Conservation (phyloP, 106 monocot species). For the Acorus calamus region DNA sequence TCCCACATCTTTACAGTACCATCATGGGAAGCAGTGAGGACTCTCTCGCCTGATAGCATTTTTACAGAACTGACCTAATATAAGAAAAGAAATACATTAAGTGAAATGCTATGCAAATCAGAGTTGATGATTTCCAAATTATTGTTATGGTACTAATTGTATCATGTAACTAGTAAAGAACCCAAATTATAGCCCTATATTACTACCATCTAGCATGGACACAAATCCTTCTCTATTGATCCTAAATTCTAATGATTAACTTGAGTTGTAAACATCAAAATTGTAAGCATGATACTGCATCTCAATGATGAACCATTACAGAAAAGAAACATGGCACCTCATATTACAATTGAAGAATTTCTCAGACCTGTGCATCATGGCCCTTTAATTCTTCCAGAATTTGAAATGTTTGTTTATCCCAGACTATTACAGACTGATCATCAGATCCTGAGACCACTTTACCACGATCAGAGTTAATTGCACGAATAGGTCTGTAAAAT, state of each 20-base stretch:
- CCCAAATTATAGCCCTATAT: too few species aligned
- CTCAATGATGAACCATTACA: background rate
- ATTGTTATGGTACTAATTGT: background rate
- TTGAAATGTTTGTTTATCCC: slow-evolving; percentile 92
- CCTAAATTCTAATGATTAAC: too few species aligned
- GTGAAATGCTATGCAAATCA: background rate
- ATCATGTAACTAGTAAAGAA: too few species aligned
- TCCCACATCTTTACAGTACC: slow-evolving; percentile 99
- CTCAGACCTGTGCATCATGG: slow-evolving; percentile 72
- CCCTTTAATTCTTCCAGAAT: slow-evolving; percentile 96
- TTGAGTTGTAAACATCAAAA: too few species aligned
- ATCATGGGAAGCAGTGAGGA: slow-evolving; percentile 95
- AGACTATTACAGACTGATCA: slow-evolving; percentile 94
- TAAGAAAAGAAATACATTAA: background rate
- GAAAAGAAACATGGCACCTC: background rate
- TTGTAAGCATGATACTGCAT: too few species aligned
- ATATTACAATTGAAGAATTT: slow-evolving; percentile 3
- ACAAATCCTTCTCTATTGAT: too few species aligned
- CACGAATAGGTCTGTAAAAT: slow-evolving; percentile 65
- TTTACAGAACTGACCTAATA: slow-evolving; percentile 75
- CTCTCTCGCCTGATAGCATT: slow-evolving; percentile 97
- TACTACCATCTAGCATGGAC: too few species aligned
- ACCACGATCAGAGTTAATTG: slow-evolving; percentile 87
- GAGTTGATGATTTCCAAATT: background rate
- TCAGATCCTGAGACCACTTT: slow-evolving; percentile 97